Evolutionary conservation across 164 flowering plant species (phyloP), one percentile per base, ranked within the genome.

Genomic region (Umbilicus rupestris): DNA sequence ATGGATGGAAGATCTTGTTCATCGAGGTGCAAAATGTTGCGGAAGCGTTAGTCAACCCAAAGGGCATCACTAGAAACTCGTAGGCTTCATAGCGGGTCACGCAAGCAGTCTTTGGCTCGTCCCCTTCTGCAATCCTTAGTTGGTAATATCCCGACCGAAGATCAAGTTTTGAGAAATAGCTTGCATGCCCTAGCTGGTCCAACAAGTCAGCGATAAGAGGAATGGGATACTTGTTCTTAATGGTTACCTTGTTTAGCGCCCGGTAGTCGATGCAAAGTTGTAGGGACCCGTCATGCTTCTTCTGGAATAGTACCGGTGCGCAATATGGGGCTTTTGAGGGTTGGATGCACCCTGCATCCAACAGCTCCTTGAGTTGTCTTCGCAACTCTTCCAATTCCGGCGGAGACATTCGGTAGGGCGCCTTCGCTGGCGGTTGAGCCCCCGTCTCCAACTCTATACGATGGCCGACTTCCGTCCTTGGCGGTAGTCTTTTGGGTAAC

Each of bases 81-180:
- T 6, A 41, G 6, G 44, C 44, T 9, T 12, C 44, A n/a, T n/a
- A n/a, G n/a, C n/a, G n/a, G n/a, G n/a, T n/a, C n/a, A n/a, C n/a
- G n/a, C n/a, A n/a, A n/a, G 59, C 2, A 1, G 29, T 52, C 29
- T 52, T 52, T 0, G 24, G 59, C 19, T 16, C 24, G 0, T 52
- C 59, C 0, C 16, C 59, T 26, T 52, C 59, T 2, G 59, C 59
- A 4, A 52, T 52, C 59, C 59, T 20, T n/a, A 52, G 24, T 26
- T 52, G 59, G 24, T 52, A 26, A 12, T 52, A 52, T 1, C 59
- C 59, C 59, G 59, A 52, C 24, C 26, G 59, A 52, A 52, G 59
- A 26, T 26, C 30, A 9, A 52, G 10, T 1, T 52, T 52, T 17
- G 59, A 7, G 2, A 52, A 52, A 11, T 20, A 52, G 24, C 10